These are phyloP conservation scores for Globisporangium takayamanum DNA, from an alignment of 352 stramenopile genomes.

Conservation along the genomic window DNA sequence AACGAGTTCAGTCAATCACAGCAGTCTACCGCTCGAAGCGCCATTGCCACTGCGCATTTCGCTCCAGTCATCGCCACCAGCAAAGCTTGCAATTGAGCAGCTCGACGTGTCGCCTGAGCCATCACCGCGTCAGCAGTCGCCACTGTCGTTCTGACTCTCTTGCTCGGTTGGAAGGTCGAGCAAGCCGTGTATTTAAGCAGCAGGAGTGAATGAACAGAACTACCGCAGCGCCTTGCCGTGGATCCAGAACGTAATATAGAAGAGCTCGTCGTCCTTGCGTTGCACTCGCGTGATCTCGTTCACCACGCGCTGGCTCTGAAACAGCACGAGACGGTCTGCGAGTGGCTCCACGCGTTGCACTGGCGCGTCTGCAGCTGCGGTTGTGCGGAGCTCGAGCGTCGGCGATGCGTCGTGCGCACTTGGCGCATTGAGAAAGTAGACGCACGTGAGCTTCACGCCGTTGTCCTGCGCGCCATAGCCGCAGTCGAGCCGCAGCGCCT, in stretches of 20 bases:
- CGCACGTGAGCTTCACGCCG: slow-evolving; percentile 67
- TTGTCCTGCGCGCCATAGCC: slow-evolving; percentile 64
- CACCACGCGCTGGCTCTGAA: slow-evolving; percentile 57
- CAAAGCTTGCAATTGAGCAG: background rate
- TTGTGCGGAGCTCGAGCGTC: slow-evolving; percentile 32
- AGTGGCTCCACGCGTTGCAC: slow-evolving; percentile 26
- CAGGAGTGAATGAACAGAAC: background rate
- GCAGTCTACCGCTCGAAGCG: background rate
- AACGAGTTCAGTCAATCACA: background rate
- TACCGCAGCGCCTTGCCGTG: slow-evolving; percentile 45
- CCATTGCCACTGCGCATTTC: background rate
- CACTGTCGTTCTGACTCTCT: too few species aligned
- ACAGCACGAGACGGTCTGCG: slow-evolving; percentile 59
- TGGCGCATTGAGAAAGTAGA: slow-evolving; percentile 57
- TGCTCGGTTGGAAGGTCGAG: too few species aligned
- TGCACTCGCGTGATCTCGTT: slow-evolving; percentile 47
- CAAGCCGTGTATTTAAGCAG: slow-evolving; percentile 12
- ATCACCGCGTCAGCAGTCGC: background rate
- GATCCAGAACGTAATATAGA: slow-evolving; percentile 81
- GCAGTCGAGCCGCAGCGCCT: slow-evolving; percentile 64
- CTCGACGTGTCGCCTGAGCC: background rate
- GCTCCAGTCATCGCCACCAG: background rate
- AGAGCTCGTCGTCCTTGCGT: slow-evolving; percentile 23
- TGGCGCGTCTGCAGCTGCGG: slow-evolving; percentile 16
- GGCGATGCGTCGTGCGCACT: slow-evolving; percentile 1